These are phyloP conservation scores for Lecanicillium sp. DNA, from an alignment of 2,329 filamentous ascomycete species.

Conservation along the genomic window DNA sequence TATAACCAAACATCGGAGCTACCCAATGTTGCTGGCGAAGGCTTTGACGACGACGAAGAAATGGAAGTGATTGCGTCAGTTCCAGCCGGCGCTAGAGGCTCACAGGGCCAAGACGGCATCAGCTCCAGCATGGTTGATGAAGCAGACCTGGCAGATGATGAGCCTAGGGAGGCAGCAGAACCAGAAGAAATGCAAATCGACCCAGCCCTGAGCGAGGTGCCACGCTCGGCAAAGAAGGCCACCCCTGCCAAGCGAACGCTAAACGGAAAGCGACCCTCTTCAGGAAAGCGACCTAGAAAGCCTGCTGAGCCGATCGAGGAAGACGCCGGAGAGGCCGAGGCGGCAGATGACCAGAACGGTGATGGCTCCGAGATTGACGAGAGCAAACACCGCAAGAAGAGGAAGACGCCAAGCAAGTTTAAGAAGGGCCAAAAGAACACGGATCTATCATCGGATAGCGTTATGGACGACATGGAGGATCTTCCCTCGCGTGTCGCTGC, in stretches of 20 bases:
- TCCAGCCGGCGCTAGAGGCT: background rate
- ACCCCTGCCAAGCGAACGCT: slow-evolving; percentile 17
- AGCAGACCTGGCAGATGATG: slow-evolving; percentile 10
- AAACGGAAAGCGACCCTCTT: slow-evolving; percentile 14
- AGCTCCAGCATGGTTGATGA: slow-evolving; percentile 21
- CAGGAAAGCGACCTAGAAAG: slow-evolving; percentile 14
- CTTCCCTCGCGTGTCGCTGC: slow-evolving; percentile 17
- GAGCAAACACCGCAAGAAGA: slow-evolving; percentile 16
- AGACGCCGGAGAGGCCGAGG: slow-evolving; percentile 7
- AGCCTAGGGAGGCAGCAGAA: slow-evolving; percentile 4
- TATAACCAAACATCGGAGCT: slow-evolving; percentile 25
- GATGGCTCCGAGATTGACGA: slow-evolving; percentile 17
- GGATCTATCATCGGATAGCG: slow-evolving; percentile 21
- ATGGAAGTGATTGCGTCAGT: slow-evolving; percentile 17
- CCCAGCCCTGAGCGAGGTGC: slow-evolving; percentile 16
- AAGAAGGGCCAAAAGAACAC: slow-evolving; percentile 11
- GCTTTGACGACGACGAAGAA: slow-evolving; percentile 24
- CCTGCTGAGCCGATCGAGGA: slow-evolving; percentile 20
- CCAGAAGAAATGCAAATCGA: slow-evolving; percentile 22
- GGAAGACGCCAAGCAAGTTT: slow-evolving; percentile 19
- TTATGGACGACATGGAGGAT: slow-evolving; percentile 37
- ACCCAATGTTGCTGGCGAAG: slow-evolving; percentile 22
- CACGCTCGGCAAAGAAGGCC: slow-evolving; percentile 15
- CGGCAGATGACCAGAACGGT: slow-evolving; percentile 10
- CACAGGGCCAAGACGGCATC: slow-evolving; percentile 11